A percentile compares a stretch with the other conserved stretches of the same genome.
These are phyloP conservation scores for Ogataea nakhonphanomensis DNA, from an alignment of 805 yeast species.

Conservation along the genomic window DNA sequence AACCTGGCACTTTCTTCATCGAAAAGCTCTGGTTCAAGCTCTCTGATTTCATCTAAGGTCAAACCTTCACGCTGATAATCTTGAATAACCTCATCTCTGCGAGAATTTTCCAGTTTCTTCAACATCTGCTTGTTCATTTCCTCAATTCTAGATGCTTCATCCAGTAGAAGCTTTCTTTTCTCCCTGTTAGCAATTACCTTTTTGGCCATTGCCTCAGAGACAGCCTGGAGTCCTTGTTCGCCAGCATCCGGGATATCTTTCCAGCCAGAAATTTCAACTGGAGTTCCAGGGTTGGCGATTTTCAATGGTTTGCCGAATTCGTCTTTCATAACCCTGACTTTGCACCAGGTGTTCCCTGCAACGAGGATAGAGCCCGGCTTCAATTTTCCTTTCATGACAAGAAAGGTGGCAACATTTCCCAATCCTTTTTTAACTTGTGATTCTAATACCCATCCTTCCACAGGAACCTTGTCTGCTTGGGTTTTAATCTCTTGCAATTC, in stretches of 20 bases:
- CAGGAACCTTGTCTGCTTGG: conserved; percentile 45
- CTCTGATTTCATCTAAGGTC: conserved; percentile 43
- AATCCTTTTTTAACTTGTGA: conserved; percentile 76
- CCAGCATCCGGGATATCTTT: conserved; percentile 90
- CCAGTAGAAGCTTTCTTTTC: conserved; percentile 47
- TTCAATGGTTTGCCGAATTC: conserved; percentile 64
- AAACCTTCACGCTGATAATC: conserved; percentile 63
- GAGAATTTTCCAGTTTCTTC: conserved; percentile 49
- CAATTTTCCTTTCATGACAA: conserved; percentile 76
- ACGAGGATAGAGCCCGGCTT: conserved; percentile 70
- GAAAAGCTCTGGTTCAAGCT: conserved; percentile 31
- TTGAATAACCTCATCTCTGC: conserved; percentile 50
- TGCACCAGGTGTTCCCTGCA: conserved; percentile 85
- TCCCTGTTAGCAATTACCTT: conserved; percentile 65
- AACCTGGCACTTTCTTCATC: conserved; percentile 29
- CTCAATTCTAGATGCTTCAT: conserved; percentile 64
- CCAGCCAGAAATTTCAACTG: conserved; percentile 94
- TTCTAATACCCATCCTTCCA: conserved; percentile 89
- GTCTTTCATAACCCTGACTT: conserved; percentile 73
- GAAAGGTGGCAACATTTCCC: conserved; percentile 82
- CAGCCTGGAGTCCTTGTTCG: conserved; percentile 74
- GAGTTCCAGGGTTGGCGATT: conserved; percentile 79
- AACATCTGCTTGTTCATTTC: conserved; percentile 65
- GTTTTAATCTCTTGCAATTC: conserved; percentile 80
- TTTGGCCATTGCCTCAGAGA: conserved; percentile 70